Evolutionary conservation across 345 rosid genomes (phyloP).

Genomic region (Syzygium grande): DNA sequence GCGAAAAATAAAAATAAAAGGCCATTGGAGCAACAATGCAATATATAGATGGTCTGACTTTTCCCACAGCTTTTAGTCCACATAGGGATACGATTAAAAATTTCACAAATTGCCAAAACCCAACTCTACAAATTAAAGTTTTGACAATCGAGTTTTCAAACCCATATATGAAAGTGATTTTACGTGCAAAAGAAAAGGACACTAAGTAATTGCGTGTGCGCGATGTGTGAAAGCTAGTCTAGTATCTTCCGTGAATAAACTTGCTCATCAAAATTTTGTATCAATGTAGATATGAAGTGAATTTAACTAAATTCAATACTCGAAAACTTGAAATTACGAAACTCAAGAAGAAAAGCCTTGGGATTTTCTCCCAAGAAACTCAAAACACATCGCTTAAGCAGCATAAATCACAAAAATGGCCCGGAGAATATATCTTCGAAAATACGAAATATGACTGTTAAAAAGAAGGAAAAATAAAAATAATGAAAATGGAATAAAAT

Average conservation of each 20-base stretch:
- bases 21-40: too few relatives aligned
- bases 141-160: not conserved
- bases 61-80: not conserved
- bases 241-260: too few relatives aligned
- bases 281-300: not conserved
- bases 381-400: not conserved
- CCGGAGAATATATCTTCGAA: not conserved
- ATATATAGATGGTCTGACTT: too few relatives aligned
- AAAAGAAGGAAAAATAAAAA: not conserved
- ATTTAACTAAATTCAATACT: not conserved
- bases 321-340: not conserved
- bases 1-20: too few relatives aligned
- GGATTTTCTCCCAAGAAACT: not conserved
- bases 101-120: not conserved
- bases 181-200: not conserved
- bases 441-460: not conserved
- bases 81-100: not conserved
- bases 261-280: too few relatives aligned
- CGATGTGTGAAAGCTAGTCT: too few relatives aligned
- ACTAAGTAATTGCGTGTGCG: too few relatives aligned
- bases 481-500: not conserved
- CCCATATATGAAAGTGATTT: not conserved
- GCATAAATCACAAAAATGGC: not conserved
- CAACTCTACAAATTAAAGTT: not conserved
- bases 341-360: not conserved